Evolutionary conservation across 495 filamentous ascomycete genomes (phyloP).

Genomic region (Penicillium dipodomyicola): DNA sequence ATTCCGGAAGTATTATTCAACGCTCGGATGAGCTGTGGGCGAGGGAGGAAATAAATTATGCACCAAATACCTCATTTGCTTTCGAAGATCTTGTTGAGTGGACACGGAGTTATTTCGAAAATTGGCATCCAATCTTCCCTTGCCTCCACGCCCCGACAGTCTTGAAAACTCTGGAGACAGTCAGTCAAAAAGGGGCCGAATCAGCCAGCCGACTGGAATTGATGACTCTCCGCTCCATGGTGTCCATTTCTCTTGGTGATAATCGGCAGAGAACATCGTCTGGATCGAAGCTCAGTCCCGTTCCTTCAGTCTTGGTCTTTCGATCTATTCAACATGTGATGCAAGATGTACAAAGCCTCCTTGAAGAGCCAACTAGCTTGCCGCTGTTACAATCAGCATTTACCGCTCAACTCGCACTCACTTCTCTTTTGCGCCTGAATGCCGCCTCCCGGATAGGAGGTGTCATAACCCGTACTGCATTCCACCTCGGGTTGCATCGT

Average conservation of each 20-base stretch:
- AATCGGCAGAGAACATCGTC: slow-evolving; percentile 24
- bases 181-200: slow-evolving; percentile 24
- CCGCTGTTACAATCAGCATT: slow-evolving; percentile 44
- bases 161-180: slow-evolving; percentile 36
- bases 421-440: slow-evolving; percentile 47
- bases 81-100: slow-evolving; percentile 40
- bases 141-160: slow-evolving; percentile 45
- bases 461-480: slow-evolving; percentile 45
- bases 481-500: slow-evolving; percentile 49
- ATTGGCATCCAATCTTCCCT: slow-evolving; percentile 51
- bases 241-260: slow-evolving; percentile 45
- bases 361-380: slow-evolving; percentile 40
- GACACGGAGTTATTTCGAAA: slow-evolving; percentile 46
- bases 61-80: slow-evolving; percentile 10
- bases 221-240: slow-evolving; percentile 44
- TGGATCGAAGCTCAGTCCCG: slow-evolving; percentile 14
- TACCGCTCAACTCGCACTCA: slow-evolving; percentile 44
- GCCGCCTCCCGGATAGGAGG: slow-evolving; percentile 49
- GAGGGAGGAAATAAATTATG: slow-evolving; percentile 27
- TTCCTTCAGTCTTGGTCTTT: slow-evolving; percentile 39
- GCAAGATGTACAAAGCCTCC: slow-evolving; percentile 34
- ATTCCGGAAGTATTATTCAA: slow-evolving; percentile 6
- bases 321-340: slow-evolving; percentile 38
- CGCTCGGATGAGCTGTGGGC: slow-evolving; percentile 30
- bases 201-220: slow-evolving; percentile 26